phyloP scores from a whole-genome alignment of 495 filamentous ascomycete species.

The Astrocystis sublimbata region DNA sequence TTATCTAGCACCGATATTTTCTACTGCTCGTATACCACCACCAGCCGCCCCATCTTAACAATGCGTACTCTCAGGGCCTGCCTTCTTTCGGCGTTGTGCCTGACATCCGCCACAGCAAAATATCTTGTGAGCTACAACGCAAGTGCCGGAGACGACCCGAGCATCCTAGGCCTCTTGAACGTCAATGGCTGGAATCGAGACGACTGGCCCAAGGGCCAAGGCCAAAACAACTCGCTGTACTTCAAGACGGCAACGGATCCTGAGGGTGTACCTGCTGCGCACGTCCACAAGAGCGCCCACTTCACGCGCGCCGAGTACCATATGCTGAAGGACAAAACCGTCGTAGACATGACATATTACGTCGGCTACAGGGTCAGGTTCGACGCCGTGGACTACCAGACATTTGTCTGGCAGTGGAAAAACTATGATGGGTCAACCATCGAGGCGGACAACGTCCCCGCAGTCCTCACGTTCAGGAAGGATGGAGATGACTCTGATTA shows the following conservation, averaged over 20 bases:
- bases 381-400: constrained; percentile 14
- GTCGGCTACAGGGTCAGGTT: constrained; percentile 16
- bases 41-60: background rate
- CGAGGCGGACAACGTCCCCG: constrained; percentile 5
- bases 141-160: constrained; percentile 11
- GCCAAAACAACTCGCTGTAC: constrained; percentile 12
- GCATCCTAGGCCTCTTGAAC: constrained; percentile 3
- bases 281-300: constrained; percentile 15
- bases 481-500: constrained; percentile 14
- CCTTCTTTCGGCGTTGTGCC: background rate
- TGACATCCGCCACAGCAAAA: constrained; percentile 9
- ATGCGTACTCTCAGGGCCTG: constrained; percentile 4
- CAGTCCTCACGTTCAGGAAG: constrained; percentile 12
- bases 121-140: constrained; percentile 13
- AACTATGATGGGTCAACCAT: constrained; percentile 8
- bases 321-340: constrained; percentile 3
- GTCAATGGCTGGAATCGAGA: constrained; percentile 8
- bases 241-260: constrained; percentile 13
- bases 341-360: constrained; percentile 11
- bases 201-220: constrained; percentile 8
- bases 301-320: constrained; percentile 20
- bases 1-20: too few species aligned
- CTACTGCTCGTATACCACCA: background rate
- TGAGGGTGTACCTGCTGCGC: constrained; percentile 12
- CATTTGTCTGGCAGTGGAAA: constrained; percentile 18